Evolutionary conservation across 108 stramenopile species (phyloP).

Genomic region (Cyclotella sp.): DNA sequence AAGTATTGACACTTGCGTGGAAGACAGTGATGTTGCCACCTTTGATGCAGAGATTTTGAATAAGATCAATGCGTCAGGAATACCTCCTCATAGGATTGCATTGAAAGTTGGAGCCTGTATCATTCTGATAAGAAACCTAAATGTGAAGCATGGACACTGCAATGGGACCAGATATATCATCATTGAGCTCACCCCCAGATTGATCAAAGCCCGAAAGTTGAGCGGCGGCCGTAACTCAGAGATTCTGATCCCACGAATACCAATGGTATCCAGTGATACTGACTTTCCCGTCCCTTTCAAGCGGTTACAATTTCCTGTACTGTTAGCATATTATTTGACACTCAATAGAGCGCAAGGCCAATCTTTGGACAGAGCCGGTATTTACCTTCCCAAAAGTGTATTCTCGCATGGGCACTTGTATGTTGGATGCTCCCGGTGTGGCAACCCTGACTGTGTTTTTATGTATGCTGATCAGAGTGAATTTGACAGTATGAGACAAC

Average conservation of each 20-base stretch:
- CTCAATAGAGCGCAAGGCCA: too few relatives aligned
- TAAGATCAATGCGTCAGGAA: conserved; percentile 12
- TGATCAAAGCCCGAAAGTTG: not conserved
- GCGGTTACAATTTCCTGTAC: conserved; percentile 8
- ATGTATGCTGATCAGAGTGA: conserved; percentile 7
- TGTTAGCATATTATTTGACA: conserved; percentile 14
- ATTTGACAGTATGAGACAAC: not conserved
- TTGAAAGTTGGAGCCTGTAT: not conserved
- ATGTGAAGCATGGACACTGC: not conserved
- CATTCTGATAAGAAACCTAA: conserved; percentile 5
- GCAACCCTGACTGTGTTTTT: conserved; percentile 6
- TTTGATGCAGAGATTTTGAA: conserved; percentile 4
- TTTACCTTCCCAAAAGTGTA: conserved; percentile 18
- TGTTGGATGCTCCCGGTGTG: conserved; percentile 16
- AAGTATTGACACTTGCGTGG: not conserved
- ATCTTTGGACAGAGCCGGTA: conserved; percentile 1
- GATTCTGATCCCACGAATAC: conserved; percentile 2
- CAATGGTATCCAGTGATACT: not conserved
- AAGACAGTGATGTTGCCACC: not conserved
- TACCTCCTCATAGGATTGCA: not conserved
- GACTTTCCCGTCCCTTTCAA: conserved; percentile 11
- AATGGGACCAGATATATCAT: conserved; percentile 16
- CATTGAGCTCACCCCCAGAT: not conserved
- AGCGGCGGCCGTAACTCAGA: not conserved
- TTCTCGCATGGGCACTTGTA: conserved; percentile 12